Conservation (phyloP, 306 rosid genomes). For the Medicago ruthenica region DNA sequence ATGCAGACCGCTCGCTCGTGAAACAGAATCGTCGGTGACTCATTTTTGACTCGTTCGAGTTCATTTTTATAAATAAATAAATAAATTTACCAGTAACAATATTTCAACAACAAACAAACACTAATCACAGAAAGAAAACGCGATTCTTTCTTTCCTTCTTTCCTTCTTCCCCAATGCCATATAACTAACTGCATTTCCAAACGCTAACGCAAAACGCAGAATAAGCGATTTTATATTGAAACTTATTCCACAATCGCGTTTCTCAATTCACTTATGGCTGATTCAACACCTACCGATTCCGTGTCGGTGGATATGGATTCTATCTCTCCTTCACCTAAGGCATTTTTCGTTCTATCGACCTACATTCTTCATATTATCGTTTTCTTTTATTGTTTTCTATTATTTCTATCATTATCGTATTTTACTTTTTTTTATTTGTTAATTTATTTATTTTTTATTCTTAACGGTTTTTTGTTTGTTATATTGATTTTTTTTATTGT, state of each 20-base stretch:
- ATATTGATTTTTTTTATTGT: neutral
- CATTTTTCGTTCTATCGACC: conserved; percentile 8
- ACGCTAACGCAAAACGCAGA: conserved; percentile 34
- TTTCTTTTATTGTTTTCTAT: neutral
- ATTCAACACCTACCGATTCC: conserved; percentile 68
- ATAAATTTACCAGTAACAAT: neutral
- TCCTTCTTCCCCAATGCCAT: conserved; percentile 6
- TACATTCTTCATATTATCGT: conserved; percentile 17
- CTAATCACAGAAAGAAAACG: neutral
- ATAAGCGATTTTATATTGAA: neutral
- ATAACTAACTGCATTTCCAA: conserved; percentile 21
- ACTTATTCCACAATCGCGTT: too few species aligned
- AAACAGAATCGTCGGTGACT: conserved; percentile 92
- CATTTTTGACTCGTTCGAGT: conserved; percentile 62
- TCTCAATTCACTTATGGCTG: conserved; percentile 17
- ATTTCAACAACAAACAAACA: neutral
- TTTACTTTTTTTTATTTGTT: neutral
- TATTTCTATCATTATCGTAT: neutral
- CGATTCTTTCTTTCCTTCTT: conserved; percentile 1
- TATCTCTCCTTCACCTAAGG: conserved; percentile 74
- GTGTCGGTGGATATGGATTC: conserved; percentile 89
- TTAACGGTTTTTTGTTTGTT: neutral
- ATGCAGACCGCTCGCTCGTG: conserved; percentile 72
- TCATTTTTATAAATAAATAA: too few species aligned
- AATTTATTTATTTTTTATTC: neutral